Conservation (phyloP, 768 basidiomycete species). For the Suillus placidus region DNA sequence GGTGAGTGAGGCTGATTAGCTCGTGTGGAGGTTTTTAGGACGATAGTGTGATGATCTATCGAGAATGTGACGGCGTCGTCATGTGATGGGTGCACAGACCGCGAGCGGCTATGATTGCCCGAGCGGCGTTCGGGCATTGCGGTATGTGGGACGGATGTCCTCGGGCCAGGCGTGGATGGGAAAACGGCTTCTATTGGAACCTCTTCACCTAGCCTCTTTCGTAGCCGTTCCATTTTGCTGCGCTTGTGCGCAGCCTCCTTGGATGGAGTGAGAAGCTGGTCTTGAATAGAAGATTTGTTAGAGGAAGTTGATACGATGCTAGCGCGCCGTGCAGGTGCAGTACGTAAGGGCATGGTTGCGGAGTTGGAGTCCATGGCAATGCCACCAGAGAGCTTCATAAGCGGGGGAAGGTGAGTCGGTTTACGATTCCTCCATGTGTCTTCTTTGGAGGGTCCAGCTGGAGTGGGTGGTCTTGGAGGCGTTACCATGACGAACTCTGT, state of each 20-base stretch:
- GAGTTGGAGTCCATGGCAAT: constrained; percentile 11
- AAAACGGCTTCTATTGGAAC: constrained; percentile 67
- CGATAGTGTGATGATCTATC: constrained; percentile 29
- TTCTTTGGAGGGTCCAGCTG: constrained; percentile 15
- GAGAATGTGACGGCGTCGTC: constrained; percentile 30
- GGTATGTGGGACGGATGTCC: constrained; percentile 16
- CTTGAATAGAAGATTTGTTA: constrained; percentile 28
- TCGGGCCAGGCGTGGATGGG: constrained; percentile 29
- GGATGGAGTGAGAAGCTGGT: constrained; percentile 35
- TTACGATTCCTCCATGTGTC: constrained; percentile 29
- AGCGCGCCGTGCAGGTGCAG: constrained; percentile 16
- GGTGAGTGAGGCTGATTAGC: constrained; percentile 19
- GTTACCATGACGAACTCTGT: constrained; percentile 9
- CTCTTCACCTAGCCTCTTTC: constrained; percentile 62
- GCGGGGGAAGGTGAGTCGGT: constrained; percentile 30
- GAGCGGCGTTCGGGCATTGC: constrained; percentile 1
- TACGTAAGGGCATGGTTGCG: constrained; percentile 12
- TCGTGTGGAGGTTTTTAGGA: constrained; percentile 21
- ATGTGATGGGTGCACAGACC: constrained; percentile 8
- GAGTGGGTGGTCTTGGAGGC: neutral
- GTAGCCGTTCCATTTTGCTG: constrained; percentile 65
- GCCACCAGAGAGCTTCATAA: constrained; percentile 21
- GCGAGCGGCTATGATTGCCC: constrained; percentile 12
- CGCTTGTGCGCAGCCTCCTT: constrained; percentile 42
- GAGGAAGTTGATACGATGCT: constrained; percentile 28